phyloP scores from a whole-genome alignment of 2,329 filamentous ascomycete genomes.

The Pseudofabraea citricarpa region DNA sequence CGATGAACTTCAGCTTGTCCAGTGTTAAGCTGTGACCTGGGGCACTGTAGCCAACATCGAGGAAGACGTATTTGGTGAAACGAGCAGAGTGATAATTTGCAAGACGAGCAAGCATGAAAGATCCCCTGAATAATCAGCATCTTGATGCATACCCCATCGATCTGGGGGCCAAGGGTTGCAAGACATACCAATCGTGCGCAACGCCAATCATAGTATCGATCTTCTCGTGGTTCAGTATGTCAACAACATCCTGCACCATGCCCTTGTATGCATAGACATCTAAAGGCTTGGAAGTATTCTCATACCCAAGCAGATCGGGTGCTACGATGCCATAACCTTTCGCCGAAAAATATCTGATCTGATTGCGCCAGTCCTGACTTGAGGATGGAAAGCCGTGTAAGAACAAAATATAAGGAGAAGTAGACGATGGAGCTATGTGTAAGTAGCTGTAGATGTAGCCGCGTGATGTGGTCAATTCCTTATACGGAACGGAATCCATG shows the following conservation, averaged over 20 bases:
- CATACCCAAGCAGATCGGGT: conserved; percentile 54
- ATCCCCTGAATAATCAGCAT: conserved; percentile 6
- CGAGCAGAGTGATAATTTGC: conserved; percentile 10
- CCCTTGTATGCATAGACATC: conserved; percentile 25
- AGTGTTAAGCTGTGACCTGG: conserved; percentile 3
- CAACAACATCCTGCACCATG: conserved; percentile 28
- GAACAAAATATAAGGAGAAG: conserved; percentile 30
- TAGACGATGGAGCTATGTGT: not conserved
- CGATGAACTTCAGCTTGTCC: conserved; percentile 8
- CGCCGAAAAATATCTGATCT: conserved; percentile 33
- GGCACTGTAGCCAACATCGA: conserved; percentile 12
- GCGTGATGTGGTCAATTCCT: not conserved
- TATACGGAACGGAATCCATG: not conserved
- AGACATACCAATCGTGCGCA: conserved; percentile 9
- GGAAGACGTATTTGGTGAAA: conserved; percentile 13
- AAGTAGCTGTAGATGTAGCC: not conserved
- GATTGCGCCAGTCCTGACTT: conserved; percentile 36
- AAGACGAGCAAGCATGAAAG: conserved; percentile 14
- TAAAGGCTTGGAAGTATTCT: conserved; percentile 41
- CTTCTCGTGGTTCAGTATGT: conserved; percentile 24
- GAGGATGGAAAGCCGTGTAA: conserved; percentile 39
- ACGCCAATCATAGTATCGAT: conserved; percentile 9
- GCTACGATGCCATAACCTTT: conserved; percentile 42
- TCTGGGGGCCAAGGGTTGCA: no score
- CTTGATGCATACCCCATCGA: no score